These are phyloP conservation scores for Astragalus glycyphyllos DNA, from an alignment of 306 rosid genomes.

Conservation along the genomic window DNA sequence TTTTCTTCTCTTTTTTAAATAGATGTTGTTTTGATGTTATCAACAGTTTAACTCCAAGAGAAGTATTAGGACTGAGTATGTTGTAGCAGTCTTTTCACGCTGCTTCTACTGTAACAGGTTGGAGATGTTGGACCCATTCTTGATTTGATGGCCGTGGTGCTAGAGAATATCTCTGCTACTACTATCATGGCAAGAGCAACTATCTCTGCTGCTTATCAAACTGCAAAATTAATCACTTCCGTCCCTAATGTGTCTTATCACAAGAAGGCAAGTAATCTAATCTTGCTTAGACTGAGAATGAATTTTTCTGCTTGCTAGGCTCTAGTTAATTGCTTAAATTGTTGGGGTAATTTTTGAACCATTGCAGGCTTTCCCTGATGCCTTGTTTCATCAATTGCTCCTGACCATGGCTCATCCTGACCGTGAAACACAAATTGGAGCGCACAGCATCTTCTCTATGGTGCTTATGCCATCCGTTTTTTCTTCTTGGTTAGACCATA, in stretches of 20 bases:
- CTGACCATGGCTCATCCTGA: conserved; percentile 91
- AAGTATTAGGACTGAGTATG: conserved; percentile 32
- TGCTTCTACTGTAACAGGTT: conserved; percentile 56
- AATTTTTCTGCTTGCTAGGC: conserved; percentile 35
- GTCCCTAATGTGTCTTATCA: conserved; percentile 80
- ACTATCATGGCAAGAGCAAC: conserved; percentile 76
- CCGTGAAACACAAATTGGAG: conserved; percentile 83
- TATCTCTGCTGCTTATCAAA: conserved; percentile 76
- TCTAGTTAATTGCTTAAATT: conserved; percentile 39
- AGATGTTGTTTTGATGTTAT: conserved; percentile 21
- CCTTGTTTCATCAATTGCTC: conserved; percentile 95
- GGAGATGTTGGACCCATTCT: conserved; percentile 95
- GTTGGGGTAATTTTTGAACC: conserved; percentile 35
- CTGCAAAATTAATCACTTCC: conserved; percentile 73
- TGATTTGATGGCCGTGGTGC: conserved; percentile 85
- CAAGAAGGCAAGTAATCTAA: conserved; percentile 67
- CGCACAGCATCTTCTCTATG: conserved; percentile 76
- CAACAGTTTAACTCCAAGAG: conserved; percentile 21
- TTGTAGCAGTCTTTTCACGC: conserved; percentile 33
- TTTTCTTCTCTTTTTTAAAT: background rate
- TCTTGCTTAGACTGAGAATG: conserved; percentile 37
- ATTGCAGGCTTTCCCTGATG: conserved; percentile 94
- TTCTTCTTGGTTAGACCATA: conserved; percentile 65
- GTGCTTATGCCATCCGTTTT: conserved; percentile 82
- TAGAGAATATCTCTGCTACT: conserved; percentile 71